phyloP scores from a whole-genome alignment of 2,329 filamentous ascomycete genomes.

The Neophaeococcomyces aloes region DNA sequence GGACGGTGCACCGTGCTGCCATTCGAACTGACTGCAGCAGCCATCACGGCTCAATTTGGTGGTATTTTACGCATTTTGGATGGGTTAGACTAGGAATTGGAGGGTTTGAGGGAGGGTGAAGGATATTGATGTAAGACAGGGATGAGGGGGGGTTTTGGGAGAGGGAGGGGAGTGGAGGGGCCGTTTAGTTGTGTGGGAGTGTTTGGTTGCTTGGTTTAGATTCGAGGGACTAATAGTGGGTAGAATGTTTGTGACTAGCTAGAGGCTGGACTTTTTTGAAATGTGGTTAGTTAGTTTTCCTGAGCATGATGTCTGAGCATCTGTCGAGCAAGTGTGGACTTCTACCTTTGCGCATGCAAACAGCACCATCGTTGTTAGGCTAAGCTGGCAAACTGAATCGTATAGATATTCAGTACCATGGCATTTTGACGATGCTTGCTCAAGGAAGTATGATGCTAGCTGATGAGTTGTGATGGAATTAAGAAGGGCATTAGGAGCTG shows the following conservation, averaged over 20 bases:
- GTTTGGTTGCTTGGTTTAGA: too few species aligned
- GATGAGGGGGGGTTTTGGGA: too few species aligned
- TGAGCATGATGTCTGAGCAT: too few species aligned
- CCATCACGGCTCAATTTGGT: conserved; percentile 19
- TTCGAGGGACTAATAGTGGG: not conserved
- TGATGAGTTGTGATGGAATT: not conserved
- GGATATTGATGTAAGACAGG: too few species aligned
- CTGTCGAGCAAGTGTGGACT: too few species aligned
- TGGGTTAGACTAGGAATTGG: too few species aligned
- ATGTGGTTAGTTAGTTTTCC: too few species aligned
- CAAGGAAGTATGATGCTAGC: not conserved
- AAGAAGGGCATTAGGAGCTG: not conserved
- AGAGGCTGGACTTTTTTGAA: too few species aligned
- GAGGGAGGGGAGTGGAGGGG: conserved; percentile 1
- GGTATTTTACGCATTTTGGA: conserved; percentile 18
- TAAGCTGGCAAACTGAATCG: not conserved
- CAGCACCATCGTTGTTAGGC: conserved; percentile 2
- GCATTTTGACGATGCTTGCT: too few species aligned
- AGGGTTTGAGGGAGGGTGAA: too few species aligned
- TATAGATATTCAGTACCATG: not conserved
- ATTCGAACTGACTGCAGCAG: conserved; percentile 18
- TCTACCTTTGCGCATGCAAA: too few species aligned
- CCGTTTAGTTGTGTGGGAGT: conserved; percentile 3
- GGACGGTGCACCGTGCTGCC: conserved; percentile 17
- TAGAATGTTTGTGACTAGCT: conserved; percentile 30